Base-by-base conservation (phyloP, 148 eudicot species). In the Silene uniflora region DNA sequence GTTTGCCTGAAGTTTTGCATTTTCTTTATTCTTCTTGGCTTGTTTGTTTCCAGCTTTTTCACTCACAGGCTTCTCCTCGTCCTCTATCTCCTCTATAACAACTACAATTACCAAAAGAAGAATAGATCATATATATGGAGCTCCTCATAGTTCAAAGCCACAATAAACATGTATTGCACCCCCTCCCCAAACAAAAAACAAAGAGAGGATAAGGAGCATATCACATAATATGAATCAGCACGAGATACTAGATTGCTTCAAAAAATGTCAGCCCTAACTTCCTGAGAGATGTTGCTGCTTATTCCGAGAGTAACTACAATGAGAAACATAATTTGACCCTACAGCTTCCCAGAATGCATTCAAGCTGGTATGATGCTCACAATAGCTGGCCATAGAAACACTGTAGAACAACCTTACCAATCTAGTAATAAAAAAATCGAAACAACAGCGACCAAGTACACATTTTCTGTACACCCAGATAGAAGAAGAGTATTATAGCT, bases 1-100 rank as follows among this genome's bases (percentile, higher is more conserved):
- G 73, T 76, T 76, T 75, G 52, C 80, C 84, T 27, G 62, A 78
- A 0, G 52, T 27, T 54, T 8, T 72, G 47, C 71, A 77, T 10
- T 75, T 81, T 83, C 78, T 7, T 70, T 85, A 63, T 84, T 87
- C 85, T 84, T 88, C 76, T 86, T 88, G 13, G 75, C 80, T 44
- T 58, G 76, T 73, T 89, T 84, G 65, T 86, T 73, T 61, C 7
- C 69, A 64, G 74, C 85, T 69, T 85, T 81, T 55, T 77, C 88
- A 73, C 25, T 70, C 16, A 78, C 58, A 83, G 87, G 87, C 77
- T 87, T 86, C 77, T 87, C 93, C 67, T 91, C 96, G 71, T 92
- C 96, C 69, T 74, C 79, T 64, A 95, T 92, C 83, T 95, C 99
- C 87, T 95, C 97, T 74, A 95, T 95, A 79, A 83, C 90, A 85